Evolutionary conservation across 495 filamentous ascomycete species (phyloP).

Genomic region (Penicillium cataractarum): DNA sequence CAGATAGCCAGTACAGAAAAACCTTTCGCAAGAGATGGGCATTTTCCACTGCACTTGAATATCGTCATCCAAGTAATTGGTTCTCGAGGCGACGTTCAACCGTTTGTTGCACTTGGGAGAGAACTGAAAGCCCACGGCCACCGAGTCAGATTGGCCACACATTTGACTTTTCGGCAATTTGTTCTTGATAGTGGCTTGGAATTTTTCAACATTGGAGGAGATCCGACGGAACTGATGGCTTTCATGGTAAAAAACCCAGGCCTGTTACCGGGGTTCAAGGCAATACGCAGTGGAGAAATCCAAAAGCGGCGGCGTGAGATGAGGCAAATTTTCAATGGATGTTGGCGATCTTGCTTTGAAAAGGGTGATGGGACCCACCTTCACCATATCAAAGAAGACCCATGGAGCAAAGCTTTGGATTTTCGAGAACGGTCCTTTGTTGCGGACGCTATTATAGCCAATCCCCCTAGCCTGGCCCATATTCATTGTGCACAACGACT

Average conservation of each 20-base stretch:
- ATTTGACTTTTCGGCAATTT: constrained; percentile 69
- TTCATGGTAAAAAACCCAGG: constrained; percentile 89
- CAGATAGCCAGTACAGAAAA: not conserved
- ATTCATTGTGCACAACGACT: constrained; percentile 81
- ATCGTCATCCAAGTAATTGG: constrained; percentile 82
- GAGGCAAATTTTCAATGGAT: constrained; percentile 72
- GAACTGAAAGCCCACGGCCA: constrained; percentile 69
- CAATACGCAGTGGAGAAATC: constrained; percentile 70
- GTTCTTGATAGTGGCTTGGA: constrained; percentile 72
- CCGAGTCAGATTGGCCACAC: constrained; percentile 76
- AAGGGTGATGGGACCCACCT: constrained; percentile 56
- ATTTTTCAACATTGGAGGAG: constrained; percentile 80
- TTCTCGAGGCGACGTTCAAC: constrained; percentile 45
- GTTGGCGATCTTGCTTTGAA: constrained; percentile 76
- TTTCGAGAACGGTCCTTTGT: constrained; percentile 59
- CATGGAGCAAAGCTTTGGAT: constrained; percentile 3
- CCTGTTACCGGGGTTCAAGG: constrained; percentile 70
- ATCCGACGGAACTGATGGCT: constrained; percentile 79
- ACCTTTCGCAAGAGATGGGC: not conserved
- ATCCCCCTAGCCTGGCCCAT: constrained; percentile 79
- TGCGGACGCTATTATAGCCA: constrained; percentile 82
- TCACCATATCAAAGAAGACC: constrained; percentile 9
- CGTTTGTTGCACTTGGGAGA: constrained; percentile 68
- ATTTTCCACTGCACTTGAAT: constrained; percentile 57
- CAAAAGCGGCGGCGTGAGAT: constrained; percentile 66